These are phyloP conservation scores for Potentilla sterilis DNA, from an alignment of 306 rosid genomes.

Conservation along the genomic window DNA sequence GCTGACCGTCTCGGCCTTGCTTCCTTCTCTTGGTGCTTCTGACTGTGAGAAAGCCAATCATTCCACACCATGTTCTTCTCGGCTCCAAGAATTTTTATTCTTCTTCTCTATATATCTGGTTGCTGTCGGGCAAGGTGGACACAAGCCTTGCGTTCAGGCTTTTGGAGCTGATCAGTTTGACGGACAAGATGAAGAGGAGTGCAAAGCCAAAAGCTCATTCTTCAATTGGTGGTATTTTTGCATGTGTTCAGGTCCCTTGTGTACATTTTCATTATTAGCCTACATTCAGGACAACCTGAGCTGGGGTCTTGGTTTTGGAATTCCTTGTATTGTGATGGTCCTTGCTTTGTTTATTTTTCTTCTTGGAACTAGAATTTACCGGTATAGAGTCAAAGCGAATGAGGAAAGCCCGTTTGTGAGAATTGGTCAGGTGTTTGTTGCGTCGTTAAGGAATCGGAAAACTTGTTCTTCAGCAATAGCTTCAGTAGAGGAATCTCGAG, in stretches of 20 bases:
- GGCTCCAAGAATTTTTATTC: not conserved
- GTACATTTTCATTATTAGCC: not conserved
- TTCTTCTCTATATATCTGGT: not conserved
- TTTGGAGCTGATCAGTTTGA: not conserved
- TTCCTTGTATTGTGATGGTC: not conserved
- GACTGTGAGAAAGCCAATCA: not conserved
- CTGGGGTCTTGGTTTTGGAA: not conserved
- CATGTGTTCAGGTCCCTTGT: not conserved
- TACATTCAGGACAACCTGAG: not conserved
- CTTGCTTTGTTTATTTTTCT: not conserved
- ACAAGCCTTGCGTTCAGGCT: slow-evolving; percentile 2
- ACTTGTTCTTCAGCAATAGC: not conserved
- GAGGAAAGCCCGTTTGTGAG: not conserved
- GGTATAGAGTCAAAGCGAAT: not conserved
- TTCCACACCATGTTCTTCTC: not conserved
- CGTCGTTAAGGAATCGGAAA: not conserved
- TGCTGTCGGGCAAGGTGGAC: not conserved
- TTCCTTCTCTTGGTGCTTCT: not conserved
- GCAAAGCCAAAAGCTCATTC: not conserved
- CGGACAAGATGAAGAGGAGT: not conserved
- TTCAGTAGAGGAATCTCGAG: not conserved
- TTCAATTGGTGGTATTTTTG: not conserved
- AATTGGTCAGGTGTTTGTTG: slow-evolving; percentile 2
- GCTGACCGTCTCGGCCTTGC: not conserved
- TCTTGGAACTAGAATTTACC: not conserved